Conservation (phyloP, 1,284 basidiomycete species). For the Gymnopus androsaceus region DNA sequence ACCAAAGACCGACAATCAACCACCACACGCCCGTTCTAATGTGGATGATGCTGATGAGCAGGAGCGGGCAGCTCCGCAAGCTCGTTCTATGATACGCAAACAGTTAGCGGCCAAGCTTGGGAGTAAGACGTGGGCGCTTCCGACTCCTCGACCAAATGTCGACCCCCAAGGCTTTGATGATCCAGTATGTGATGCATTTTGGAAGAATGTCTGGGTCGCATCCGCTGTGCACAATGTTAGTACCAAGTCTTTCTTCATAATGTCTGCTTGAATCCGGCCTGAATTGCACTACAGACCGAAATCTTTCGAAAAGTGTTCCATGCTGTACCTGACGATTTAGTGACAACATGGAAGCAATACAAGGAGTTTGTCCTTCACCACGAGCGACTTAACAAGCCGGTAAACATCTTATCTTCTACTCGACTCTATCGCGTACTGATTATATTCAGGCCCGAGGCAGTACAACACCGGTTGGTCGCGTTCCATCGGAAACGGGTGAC, state of each 20-base stretch:
- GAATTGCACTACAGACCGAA: conserved; percentile 66
- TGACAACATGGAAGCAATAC: conserved; percentile 94
- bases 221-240: conserved; percentile 82
- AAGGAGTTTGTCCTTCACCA: conserved; percentile 81
- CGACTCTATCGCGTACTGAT: not conserved
- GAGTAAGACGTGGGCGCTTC: conserved; percentile 61
- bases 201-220: conserved; percentile 87
- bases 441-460: conserved; percentile 46
- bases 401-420: conserved; percentile 35
- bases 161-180: conserved; percentile 84
- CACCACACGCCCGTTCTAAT: conserved; percentile 43
- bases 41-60: conserved; percentile 52
- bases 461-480: conserved; percentile 43
- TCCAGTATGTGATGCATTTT: conserved; percentile 83
- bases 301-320: conserved; percentile 94
- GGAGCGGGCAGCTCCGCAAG: conserved; percentile 51
- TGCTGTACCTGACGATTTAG: conserved; percentile 85
- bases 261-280: conserved; percentile 14
- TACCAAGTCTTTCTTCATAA: conserved; percentile 20
- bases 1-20: conserved; percentile 45
- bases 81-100: conserved; percentile 54
- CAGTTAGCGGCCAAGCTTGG: conserved; percentile 56
- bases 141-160: conserved; percentile 68
- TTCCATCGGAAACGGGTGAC: conserved; percentile 61
- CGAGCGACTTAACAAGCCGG: conserved; percentile 73